phyloP scores from a whole-genome alignment of 208 protist genomes.

The Acanthamoeba culbertsoni region DNA sequence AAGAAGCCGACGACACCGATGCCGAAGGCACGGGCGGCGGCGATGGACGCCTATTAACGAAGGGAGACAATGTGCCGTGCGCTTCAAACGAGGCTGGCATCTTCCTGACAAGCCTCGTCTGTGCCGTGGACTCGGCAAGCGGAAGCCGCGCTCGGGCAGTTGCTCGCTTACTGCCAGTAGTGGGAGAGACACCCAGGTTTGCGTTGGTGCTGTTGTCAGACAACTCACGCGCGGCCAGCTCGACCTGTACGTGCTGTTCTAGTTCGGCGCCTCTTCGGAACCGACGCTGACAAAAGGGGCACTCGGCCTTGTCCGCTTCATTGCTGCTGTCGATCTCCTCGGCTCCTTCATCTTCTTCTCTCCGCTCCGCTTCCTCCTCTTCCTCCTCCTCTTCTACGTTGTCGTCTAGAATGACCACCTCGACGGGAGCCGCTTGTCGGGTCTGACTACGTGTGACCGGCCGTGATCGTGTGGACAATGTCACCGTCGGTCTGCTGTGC shows the following conservation, averaged over 20 bases:
- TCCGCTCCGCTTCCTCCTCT: background rate
- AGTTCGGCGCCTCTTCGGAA: background rate
- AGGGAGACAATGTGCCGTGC: background rate
- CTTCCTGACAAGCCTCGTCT: background rate
- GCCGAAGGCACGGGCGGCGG: no score
- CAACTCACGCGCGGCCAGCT: background rate
- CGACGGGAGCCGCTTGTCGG: background rate
- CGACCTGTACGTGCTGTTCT: background rate
- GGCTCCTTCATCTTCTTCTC: no score
- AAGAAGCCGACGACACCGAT: background rate
- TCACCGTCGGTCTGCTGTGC: background rate
- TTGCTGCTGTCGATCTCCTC: background rate
- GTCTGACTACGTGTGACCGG: background rate
- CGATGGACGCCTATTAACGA: background rate
- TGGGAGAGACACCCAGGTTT: background rate
- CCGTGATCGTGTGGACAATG: background rate
- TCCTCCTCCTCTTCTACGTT: background rate
- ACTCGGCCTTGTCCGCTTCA: background rate
- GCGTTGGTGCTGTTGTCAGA: background rate
- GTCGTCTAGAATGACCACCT: background rate
- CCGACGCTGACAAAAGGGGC: conserved; percentile 12
- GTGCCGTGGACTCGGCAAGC: background rate
- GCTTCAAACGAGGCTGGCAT: background rate
- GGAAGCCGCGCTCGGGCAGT: background rate
- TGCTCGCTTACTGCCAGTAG: background rate